Evolutionary conservation across 164 flowering plant genomes (phyloP).

Genomic region (Tetrastigma voinierianum): DNA sequence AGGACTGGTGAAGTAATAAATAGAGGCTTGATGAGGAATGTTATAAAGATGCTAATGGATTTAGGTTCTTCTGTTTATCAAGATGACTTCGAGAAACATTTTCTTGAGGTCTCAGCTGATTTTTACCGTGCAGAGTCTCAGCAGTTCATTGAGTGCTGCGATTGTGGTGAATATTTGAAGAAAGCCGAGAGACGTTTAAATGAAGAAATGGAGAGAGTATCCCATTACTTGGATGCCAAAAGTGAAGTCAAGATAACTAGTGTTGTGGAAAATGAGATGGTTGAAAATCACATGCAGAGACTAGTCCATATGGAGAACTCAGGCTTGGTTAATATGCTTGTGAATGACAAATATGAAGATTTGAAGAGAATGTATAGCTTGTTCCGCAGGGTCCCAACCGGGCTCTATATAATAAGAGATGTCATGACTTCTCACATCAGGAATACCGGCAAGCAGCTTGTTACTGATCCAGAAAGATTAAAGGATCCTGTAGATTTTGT

Average conservation of each 20-base stretch:
- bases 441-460: constrained; percentile 84
- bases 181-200: constrained; percentile 82
- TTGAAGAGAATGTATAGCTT: constrained; percentile 79
- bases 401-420: constrained; percentile 70
- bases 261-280: constrained; percentile 96
- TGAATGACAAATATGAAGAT: constrained; percentile 87
- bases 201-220: constrained; percentile 86
- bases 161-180: constrained; percentile 80
- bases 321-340: constrained; percentile 85
- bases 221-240: constrained; percentile 67
- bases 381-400: constrained; percentile 75
- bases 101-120: constrained; percentile 72
- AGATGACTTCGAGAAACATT: constrained; percentile 79
- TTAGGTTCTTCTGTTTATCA: constrained; percentile 76
- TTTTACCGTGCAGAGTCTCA: constrained; percentile 79
- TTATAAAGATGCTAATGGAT: constrained; percentile 84
- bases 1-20: constrained; percentile 81
- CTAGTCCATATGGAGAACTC: constrained; percentile 95
- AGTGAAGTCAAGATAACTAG: constrained; percentile 73
- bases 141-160: constrained; percentile 77
- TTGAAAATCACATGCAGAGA: constrained; percentile 85
- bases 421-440: constrained; percentile 94
- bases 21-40: constrained; percentile 76
- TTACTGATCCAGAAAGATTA: constrained; percentile 84
- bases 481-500: constrained; percentile 95